A percentile compares a stretch with the other conserved stretches of the same genome.
Evolutionary conservation across 2,329 filamentous ascomycete species (phyloP).

Genomic region (Colletotrichum orbiculare): DNA sequence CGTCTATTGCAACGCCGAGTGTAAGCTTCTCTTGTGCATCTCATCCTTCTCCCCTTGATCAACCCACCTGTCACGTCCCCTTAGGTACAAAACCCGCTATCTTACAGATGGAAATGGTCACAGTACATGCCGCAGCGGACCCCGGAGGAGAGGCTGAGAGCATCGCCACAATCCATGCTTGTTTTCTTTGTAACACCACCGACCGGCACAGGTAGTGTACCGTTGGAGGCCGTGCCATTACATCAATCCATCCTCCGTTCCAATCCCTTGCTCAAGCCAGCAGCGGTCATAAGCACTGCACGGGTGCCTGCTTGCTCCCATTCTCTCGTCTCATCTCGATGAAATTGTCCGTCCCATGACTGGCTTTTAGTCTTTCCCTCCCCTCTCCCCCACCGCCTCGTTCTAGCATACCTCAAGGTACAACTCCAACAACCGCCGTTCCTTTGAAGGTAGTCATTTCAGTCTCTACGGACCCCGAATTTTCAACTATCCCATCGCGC

Average conservation of each 20-base stretch:
- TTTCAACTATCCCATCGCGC: not conserved
- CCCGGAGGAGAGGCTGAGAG: conserved; percentile 6
- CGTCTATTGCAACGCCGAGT: too few relatives aligned
- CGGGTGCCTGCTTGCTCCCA: conserved; percentile 4
- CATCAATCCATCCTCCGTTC: conserved; percentile 15
- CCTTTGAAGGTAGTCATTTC: not conserved
- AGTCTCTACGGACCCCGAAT: conserved; percentile 9
- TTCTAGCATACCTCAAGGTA: not conserved
- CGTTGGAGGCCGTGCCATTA: conserved; percentile 23
- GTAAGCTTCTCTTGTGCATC: conserved; percentile 9
- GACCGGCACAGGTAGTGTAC: not conserved
- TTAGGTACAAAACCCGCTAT: too few relatives aligned
- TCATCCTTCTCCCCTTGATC: conserved; percentile 4
- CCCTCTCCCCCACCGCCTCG: conserved; percentile 2
- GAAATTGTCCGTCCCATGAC: too few relatives aligned
- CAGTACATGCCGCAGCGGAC: not conserved
- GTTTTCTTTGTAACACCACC: conserved; percentile 23
- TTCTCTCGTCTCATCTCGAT: not conserved
- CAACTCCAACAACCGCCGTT: too few relatives aligned
- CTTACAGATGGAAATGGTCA: too few relatives aligned
- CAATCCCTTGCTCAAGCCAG: not conserved
- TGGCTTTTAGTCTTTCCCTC: not conserved
- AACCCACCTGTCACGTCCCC: not conserved
- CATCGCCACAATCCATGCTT: conserved; percentile 22
- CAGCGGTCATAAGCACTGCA: conserved; percentile 7